phyloP scores from a whole-genome alignment of 257 asterid species.

The Paulownia fortunei region DNA sequence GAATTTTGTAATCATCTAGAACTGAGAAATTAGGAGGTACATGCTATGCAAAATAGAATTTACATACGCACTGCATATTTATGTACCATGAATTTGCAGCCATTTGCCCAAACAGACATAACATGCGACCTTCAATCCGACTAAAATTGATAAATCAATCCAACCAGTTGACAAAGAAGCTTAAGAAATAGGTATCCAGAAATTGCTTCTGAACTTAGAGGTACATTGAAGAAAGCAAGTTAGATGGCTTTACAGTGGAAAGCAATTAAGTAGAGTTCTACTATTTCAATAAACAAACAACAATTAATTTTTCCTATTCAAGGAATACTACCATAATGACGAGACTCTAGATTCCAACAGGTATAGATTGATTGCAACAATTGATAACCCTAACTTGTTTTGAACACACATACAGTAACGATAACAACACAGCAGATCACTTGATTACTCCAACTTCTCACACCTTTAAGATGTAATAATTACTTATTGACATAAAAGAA shows the following conservation, averaged over 20 bases:
- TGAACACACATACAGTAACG: neutral
- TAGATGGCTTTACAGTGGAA: neutral
- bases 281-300: neutral
- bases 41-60: neutral
- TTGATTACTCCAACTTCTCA: constrained; percentile 13
- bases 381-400: neutral
- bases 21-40: neutral
- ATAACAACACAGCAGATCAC: neutral
- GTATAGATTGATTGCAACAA: neutral
- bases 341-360: neutral
- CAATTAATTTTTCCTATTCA: neutral
- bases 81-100: neutral
- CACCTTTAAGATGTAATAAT: neutral
- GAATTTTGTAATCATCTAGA: neutral
- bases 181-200: neutral
- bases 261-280: neutral
- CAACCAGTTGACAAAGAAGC: constrained; percentile 17
- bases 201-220: neutral
- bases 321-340: neutral
- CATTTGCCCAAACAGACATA: neutral
- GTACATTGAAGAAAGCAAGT: neutral
- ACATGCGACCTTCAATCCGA: neutral
- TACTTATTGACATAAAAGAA: constrained; percentile 3
- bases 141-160: neutral
- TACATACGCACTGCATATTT: neutral